Conservation (phyloP, 805 yeast species). For the Sugiyamaella boreocaroliniensis region DNA sequence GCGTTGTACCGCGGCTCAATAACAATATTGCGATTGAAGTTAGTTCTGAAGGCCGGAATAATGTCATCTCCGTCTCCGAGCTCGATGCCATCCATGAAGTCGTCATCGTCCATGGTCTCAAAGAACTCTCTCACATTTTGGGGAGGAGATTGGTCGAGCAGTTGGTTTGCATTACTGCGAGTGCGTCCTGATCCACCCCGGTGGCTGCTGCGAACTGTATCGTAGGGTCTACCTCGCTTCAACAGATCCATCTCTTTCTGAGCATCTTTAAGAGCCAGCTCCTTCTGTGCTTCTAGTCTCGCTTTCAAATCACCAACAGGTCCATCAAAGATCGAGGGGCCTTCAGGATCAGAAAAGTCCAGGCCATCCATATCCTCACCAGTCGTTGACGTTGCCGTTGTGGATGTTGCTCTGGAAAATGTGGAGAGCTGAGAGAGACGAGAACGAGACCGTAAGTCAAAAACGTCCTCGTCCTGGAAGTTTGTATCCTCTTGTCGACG, state of each 20-base stretch:
- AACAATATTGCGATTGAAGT: slow-evolving; percentile 12
- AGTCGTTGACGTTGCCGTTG: background rate
- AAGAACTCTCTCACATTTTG: slow-evolving; percentile 15
- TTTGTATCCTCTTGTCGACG: background rate
- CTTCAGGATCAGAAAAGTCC: background rate
- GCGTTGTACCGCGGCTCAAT: slow-evolving; percentile 4
- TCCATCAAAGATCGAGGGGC: slow-evolving; percentile 1
- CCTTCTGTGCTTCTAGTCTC: slow-evolving; percentile 7
- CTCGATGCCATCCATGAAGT: slow-evolving; percentile 6
- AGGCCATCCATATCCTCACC: background rate
- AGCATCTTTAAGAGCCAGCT: slow-evolving; percentile 13
- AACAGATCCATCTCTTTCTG: slow-evolving; percentile 12
- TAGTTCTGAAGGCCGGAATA: background rate
- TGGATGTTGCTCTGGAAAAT: background rate
- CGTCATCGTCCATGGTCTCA: slow-evolving; percentile 12
- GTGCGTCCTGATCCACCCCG: slow-evolving; percentile 10
- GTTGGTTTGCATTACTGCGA: slow-evolving; percentile 5
- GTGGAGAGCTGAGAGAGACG: background rate
- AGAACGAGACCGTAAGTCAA: background rate
- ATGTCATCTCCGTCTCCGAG: background rate
- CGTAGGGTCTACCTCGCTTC: slow-evolving; percentile 9
- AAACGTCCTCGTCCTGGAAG: background rate
- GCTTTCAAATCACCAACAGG: slow-evolving; percentile 5
- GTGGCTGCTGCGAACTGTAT: slow-evolving; percentile 12
- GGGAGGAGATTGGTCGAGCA: background rate